These are phyloP conservation scores for Trichoderma harzianum DNA, from an alignment of 2,329 filamentous ascomycete genomes.

Conservation along the genomic window DNA sequence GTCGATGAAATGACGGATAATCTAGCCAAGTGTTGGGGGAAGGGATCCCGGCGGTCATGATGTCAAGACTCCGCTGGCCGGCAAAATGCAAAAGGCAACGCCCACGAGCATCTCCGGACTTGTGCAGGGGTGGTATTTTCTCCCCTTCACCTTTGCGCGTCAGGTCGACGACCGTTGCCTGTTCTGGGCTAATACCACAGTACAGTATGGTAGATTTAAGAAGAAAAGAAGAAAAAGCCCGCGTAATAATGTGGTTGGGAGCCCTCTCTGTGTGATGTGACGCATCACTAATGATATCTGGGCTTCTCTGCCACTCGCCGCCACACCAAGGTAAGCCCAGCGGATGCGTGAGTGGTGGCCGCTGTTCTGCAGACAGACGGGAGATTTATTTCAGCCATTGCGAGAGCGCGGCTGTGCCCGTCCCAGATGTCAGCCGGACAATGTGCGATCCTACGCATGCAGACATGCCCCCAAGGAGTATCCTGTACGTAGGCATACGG, in stretches of 20 bases:
- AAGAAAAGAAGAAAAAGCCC: not conserved
- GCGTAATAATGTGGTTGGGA: not conserved
- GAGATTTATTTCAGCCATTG: constrained; percentile 5
- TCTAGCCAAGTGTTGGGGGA: not conserved
- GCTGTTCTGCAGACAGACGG: not conserved
- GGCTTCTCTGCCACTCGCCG: not conserved
- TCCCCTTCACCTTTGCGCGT: not conserved
- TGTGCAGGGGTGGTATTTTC: not conserved
- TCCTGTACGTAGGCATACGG: not conserved
- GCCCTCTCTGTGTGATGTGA: not conserved
- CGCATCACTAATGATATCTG: not conserved
- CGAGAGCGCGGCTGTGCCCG: not conserved
- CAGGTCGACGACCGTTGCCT: not conserved
- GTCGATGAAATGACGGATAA: constrained; percentile 2
- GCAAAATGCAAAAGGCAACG: not conserved
- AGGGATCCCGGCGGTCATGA: not conserved
- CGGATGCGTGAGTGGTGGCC: not conserved
- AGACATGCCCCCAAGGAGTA: not conserved
- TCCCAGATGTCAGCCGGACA: constrained; percentile 12
- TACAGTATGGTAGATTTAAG: not conserved
- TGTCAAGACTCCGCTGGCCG: constrained; percentile 13
- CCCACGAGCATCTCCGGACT: not conserved
- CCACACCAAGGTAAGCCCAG: not conserved
- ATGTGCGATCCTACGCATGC: constrained; percentile 2
- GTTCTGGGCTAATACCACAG: not conserved